Conservation (phyloP, 2,329 filamentous ascomycete species). For the Chaetomium globosum region DNA sequence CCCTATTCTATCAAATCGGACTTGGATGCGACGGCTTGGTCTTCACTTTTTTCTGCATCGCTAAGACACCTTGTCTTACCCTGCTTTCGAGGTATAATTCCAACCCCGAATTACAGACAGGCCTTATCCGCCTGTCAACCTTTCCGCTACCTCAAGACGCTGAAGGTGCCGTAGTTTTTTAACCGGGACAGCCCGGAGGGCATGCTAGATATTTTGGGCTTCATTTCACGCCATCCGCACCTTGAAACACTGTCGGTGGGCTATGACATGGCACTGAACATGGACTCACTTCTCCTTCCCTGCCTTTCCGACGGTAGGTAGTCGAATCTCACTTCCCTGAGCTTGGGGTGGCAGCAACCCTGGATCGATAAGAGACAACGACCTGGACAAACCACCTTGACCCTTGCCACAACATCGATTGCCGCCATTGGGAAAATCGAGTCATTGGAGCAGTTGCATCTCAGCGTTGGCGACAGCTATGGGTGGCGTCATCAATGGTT, state of each 20-base stretch:
- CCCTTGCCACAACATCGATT: neutral
- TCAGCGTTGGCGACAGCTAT: neutral
- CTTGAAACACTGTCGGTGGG: neutral
- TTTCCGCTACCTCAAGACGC: neutral
- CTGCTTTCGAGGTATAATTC: too few relatives aligned
- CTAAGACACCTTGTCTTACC: neutral
- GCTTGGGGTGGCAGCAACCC: neutral
- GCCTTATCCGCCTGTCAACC: neutral
- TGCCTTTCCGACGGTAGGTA: neutral
- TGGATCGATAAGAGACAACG: too few relatives aligned
- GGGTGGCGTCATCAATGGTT: neutral
- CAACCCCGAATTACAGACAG: neutral
- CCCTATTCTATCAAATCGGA: neutral
- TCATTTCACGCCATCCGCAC: neutral
- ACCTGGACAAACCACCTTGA: neutral
- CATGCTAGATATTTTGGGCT: neutral
- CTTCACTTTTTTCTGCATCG: neutral
- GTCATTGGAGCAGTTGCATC: neutral
- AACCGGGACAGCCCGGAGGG: too few relatives aligned
- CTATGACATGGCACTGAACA: too few relatives aligned
- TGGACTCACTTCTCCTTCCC: neutral
- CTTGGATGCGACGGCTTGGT: neutral
- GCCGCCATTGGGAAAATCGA: neutral
- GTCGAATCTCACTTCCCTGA: neutral
- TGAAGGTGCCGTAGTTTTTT: neutral